Conservation (phyloP, 2,329 filamentous ascomycete genomes). For the Acephala macrosclerotiorum region DNA sequence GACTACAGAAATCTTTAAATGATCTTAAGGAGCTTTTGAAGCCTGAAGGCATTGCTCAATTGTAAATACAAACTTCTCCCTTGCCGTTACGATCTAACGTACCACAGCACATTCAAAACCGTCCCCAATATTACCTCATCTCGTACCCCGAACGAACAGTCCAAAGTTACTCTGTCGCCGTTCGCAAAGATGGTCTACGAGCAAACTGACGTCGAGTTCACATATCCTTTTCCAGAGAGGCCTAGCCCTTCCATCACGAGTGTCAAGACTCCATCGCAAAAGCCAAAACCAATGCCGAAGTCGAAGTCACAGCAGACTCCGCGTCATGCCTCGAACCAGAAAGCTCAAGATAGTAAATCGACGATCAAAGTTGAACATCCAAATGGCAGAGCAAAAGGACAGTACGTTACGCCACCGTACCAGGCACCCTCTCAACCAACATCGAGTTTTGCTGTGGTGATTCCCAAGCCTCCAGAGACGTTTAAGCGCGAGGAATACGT, state of each 20-base stretch:
- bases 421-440: conserved; percentile 36
- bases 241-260: conserved; percentile 27
- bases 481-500: conserved; percentile 35
- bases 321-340: conserved; percentile 16
- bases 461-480: conserved; percentile 35
- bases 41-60: conserved; percentile 73
- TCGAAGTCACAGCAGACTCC: conserved; percentile 21
- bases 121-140: conserved; percentile 45
- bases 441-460: conserved; percentile 47
- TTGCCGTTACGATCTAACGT: conserved; percentile 39
- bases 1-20: conserved; percentile 74
- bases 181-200: conserved; percentile 44
- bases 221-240: conserved; percentile 34
- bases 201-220: conserved; percentile 40
- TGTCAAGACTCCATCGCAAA: conserved; percentile 20
- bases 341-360: conserved; percentile 30
- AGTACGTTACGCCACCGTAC: conserved; percentile 7
- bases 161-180: conserved; percentile 38
- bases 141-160: conserved; percentile 19
- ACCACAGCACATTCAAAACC: conserved; percentile 63
- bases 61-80: conserved; percentile 28
- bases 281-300: conserved; percentile 31
- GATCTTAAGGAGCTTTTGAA: conserved; percentile 79
- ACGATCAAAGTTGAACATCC: conserved; percentile 24
- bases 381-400: conserved; percentile 3